Base-by-base conservation (phyloP, 192 early-diverging fungal species). In the Glomus cerebriforme region DNA sequence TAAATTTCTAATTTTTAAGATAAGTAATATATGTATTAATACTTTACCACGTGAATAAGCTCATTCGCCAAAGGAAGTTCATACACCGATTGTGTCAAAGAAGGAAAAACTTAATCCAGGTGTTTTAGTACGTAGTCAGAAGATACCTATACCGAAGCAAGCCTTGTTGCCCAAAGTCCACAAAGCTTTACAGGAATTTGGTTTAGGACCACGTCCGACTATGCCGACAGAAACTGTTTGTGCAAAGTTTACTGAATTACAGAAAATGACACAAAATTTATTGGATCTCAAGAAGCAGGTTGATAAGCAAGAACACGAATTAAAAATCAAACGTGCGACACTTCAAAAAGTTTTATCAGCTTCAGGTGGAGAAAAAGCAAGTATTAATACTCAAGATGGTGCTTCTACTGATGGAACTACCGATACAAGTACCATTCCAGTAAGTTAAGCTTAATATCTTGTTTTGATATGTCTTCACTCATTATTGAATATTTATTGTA, bases 171-270 rank as follows among this genome's bases (percentile, higher is more conserved):
- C 77, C 9, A 89, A 88, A 47, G 83, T 90, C 45, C 47, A 82
- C 10, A 87, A 88, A 62, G 77, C 90, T 29, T 71, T 93, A 80
- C 82, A 89, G 29, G 91, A 92, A 83, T 83, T 89, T 71, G 84
- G 82, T 12, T 75, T 93, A 4, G 75, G 58, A 2, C 47, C 63
- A 27, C 75, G 75, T n/a, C 96, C 96, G 0, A 81, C 88, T 8
- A 96, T 98, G 92, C 92, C 93, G 6, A 98, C 95, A 4, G 90
- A 87, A 15, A 85, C 87, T 0, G 92, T 98, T 26, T 94, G 93
- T 82, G 87, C 90, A 31, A 92, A 91, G 74, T 96, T 92, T 81
- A 93, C 94, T 64, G 88, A 90, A 62, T 82, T 98, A 66, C 91
- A 92, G 72, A 85, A 87, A 59, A 92, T 91, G 13, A 91, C 96